Evolutionary conservation across 257 asterid genomes (phyloP).

Genomic region (Solanum bulbocastanum): DNA sequence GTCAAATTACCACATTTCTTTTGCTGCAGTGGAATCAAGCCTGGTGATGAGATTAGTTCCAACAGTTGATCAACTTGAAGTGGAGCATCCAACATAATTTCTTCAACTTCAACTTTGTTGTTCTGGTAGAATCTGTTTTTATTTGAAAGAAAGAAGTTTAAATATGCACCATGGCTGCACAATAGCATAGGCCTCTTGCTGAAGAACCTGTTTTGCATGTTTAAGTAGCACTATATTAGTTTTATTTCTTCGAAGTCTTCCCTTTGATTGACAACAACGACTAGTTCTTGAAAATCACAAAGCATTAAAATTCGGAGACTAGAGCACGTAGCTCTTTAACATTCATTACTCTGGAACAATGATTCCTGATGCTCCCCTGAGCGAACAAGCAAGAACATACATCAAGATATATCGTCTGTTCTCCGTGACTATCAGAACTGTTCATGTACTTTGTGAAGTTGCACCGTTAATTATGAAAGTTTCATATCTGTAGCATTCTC

Average conservation of each 20-base stretch:
- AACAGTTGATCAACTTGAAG: background rate
- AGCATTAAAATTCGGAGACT: background rate
- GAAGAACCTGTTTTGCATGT: background rate
- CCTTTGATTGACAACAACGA: background rate
- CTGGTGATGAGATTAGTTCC: conserved; percentile 14
- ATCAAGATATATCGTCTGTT: background rate
- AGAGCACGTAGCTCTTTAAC: background rate
- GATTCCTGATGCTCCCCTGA: background rate
- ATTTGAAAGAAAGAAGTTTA: background rate
- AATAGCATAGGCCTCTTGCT: background rate
- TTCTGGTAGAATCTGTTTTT: background rate
- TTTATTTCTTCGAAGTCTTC: background rate
- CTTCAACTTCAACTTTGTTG: background rate
- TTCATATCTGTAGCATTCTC: background rate
- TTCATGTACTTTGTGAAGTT: background rate
- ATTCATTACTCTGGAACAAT: background rate
- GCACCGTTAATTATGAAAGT: background rate
- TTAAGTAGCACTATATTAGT: background rate
- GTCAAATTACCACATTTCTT: conserved; percentile 88
- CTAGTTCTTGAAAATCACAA: background rate
- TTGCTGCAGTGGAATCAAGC: conserved; percentile 83
- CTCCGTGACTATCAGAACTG: background rate
- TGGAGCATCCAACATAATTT: background rate
- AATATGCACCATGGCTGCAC: background rate
- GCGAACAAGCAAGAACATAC: background rate